phyloP scores from a whole-genome alignment of 202 grass and related monocot genomes.

The Dendrocalamus latiflorus region DNA sequence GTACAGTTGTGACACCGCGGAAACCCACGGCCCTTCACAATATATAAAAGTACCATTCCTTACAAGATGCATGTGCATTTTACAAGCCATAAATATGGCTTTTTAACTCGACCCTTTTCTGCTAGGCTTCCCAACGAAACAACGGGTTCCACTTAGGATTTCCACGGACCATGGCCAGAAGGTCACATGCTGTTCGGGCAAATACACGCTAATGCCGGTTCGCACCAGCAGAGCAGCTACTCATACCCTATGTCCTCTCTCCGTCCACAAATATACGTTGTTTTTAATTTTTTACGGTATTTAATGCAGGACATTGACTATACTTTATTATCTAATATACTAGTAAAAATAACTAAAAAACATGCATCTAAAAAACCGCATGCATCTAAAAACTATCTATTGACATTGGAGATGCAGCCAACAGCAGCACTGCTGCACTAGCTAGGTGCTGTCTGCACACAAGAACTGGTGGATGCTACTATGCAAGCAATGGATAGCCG shows the following conservation, averaged over 20 bases:
- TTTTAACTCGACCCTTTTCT: neutral
- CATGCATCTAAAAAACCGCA: neutral
- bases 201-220: neutral
- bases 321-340: too few relatives aligned
- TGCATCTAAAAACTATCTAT: neutral
- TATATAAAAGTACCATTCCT: neutral
- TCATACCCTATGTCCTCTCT: too few relatives aligned
- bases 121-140: neutral
- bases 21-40: neutral
- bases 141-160: neutral
- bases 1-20: too few relatives aligned
- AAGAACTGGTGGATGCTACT: neutral
- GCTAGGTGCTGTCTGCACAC: neutral
- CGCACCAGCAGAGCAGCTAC: neutral
- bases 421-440: neutral
- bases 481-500: neutral
- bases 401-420: neutral
- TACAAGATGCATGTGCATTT: neutral
- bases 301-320: too few relatives aligned
- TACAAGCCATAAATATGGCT: neutral
- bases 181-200: neutral
- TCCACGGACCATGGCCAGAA: neutral
- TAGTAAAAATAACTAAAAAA: too few relatives aligned
- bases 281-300: too few relatives aligned
- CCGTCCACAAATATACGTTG: too few relatives aligned